These are phyloP conservation scores for Hamamelis virginiana DNA, from an alignment of 164 flowering plant species.

Conservation along the genomic window DNA sequence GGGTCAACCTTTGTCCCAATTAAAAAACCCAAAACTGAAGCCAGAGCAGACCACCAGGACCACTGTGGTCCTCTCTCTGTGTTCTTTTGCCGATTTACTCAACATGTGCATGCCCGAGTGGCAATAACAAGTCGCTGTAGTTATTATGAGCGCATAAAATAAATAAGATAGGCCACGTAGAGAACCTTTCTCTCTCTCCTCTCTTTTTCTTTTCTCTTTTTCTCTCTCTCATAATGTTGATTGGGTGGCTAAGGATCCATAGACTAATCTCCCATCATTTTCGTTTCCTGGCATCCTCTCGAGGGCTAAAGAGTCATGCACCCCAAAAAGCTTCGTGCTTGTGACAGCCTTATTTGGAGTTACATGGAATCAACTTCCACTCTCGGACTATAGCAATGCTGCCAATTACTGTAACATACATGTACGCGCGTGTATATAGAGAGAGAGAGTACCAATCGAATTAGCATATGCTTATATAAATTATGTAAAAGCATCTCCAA, in stretches of 20 bases:
- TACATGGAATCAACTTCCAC: conserved; percentile 11
- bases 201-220: too few species aligned
- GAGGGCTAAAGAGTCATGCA: neutral
- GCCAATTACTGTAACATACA: too few species aligned
- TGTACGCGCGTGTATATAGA: too few species aligned
- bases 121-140: too few species aligned
- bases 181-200: neutral
- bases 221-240: conserved; percentile 14
- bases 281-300: conserved; percentile 5
- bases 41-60: too few species aligned
- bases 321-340: conserved; percentile 20
- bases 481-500: too few species aligned
- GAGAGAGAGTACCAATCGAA: too few species aligned
- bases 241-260: conserved; percentile 7
- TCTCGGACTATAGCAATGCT: too few species aligned
- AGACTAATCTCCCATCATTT: conserved; percentile 6
- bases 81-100: neutral
- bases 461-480: too few species aligned
- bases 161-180: neutral
- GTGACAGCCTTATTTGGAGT: conserved; percentile 23
- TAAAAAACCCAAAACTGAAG: too few species aligned
- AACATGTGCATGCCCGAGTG: too few species aligned
- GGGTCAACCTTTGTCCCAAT: too few species aligned
- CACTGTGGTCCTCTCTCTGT: neutral
- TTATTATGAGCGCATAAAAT: neutral